Evolutionary conservation across 192 early-diverging fungal genomes (phyloP), one percentile per base, ranked within the genome.

Genomic region (Helicostylum pulchrum): DNA sequence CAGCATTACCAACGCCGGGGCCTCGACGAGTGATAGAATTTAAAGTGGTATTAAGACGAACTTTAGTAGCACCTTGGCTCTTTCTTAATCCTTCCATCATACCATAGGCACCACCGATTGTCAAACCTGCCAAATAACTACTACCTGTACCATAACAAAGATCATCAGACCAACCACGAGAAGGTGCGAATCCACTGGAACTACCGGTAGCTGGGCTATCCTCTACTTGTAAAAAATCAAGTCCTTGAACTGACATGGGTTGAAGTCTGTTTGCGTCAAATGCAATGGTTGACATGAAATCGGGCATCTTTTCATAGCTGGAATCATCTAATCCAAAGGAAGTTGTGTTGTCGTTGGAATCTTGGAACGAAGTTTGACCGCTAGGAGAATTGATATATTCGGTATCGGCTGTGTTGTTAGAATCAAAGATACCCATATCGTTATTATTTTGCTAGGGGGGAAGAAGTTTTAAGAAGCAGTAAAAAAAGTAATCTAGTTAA

Each of bases 81-180:
- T 77, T 79, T 21, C 78, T 83, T 56, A 90, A 70, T 72, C 91
- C 91, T 73, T 93, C 89, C 26, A 86, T 75, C 64, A 93, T 75
- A 60, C 91, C 91, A 79, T 81, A 88, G 4, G 79, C 81, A 53
- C 91, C 91, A 68, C 91, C 91, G 44, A 83, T 71, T 14, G 80
- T 73, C 69, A 93, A 72, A 47, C 89, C 91, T 36, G 85, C 73
- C 59, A 93, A 76, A 68, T 93, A 93, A 68, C 87, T 83, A 6
- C 88, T 83, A 12, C 91, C 91, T 6, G 89, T 90, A 46, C 91
- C 91, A 75, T 93, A 93, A 78, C 88, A 89, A 15, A 93, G 81
- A 76, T 91, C 89, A 65, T 93, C 91, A 44, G 83, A 80, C 83
- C 85, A 85, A 39, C 89, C 85, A 68, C 91, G 84, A 73, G 85